A percentile compares a stretch with the other conserved stretches of the same genome.
Conservation (phyloP, 495 filamentous ascomycete species). For the Barbatosphaeria neglecta region DNA sequence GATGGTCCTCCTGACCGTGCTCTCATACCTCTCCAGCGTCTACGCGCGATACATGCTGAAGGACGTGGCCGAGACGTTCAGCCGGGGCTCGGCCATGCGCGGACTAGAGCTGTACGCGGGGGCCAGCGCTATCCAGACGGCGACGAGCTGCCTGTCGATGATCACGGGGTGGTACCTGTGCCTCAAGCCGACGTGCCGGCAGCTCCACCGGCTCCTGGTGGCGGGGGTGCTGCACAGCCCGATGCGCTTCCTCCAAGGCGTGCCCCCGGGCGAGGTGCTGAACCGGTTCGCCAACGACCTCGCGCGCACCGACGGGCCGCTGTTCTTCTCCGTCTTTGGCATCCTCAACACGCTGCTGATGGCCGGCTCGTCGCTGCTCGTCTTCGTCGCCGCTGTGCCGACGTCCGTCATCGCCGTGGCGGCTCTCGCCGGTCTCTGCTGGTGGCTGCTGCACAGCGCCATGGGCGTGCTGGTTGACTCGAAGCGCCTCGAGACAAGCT, state of each 20-base stretch:
- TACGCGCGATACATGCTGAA: not conserved
- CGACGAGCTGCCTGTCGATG: not conserved
- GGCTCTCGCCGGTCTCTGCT: not conserved
- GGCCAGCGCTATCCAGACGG: not conserved
- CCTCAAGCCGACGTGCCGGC: not conserved
- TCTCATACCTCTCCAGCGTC: not conserved
- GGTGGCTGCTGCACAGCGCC: not conserved
- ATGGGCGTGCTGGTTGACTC: not conserved
- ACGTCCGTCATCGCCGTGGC: slow-evolving; percentile 8
- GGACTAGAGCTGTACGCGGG: not conserved
- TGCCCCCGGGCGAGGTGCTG: not conserved
- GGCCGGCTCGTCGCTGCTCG: not conserved
- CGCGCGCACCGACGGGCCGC: not conserved
- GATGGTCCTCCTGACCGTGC: not conserved
- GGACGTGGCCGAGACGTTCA: not conserved
- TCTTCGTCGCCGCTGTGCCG: slow-evolving; percentile 4
- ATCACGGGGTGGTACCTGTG: not conserved
- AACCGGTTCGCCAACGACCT: not conserved
- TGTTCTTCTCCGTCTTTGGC: not conserved
- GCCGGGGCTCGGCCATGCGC: not conserved
- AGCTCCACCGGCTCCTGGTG: not conserved
- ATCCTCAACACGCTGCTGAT: not conserved
- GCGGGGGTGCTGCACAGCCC: not conserved
- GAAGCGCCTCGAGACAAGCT: not conserved
- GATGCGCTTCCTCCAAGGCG: not conserved